Base-by-base conservation (phyloP, 1,139 yeast species). In the Debaryomycetaceae sp. region DNA sequence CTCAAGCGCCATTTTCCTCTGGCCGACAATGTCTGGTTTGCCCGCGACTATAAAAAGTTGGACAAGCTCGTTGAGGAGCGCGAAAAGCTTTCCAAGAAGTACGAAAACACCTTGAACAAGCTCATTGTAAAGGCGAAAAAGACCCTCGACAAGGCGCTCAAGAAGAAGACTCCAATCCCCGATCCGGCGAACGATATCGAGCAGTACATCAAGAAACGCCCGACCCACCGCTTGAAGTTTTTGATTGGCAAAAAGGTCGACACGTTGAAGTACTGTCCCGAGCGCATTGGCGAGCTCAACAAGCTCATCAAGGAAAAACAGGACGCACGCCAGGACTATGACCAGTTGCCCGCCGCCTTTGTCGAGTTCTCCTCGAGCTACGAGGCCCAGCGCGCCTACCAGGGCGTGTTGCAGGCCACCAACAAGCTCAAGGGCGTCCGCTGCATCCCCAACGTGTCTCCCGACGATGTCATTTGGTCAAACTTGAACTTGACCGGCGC, bases 351-450 rank as follows among this genome's bases (percentile, higher is more conserved):
- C 32, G 80, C 95, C 23, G 94, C 81, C 13, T 86, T 90, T 49
- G 67, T 87, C 30, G 90, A 82, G 49, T 90, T 90, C 53, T 75
- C 81, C 32, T 72, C 86, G 34, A 96, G 86, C 54, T 76, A 79
- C 46, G 83, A 83, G 44, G 83, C 92, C 24, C 95, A 87, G 55
- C 64, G 77, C 40, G 97, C 96, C n/a, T 75, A 66, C 49, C 97
- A 87, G 56, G 73, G 82, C 16, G 59, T 74, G 32, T 73, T 85
- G 10, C 77, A 72, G 53, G n/a, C n/a, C 18, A 79, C 79, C 46
- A 55, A 58, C 13, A 82, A 86, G 4, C 59, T 80, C 30, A 73
- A 70, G 39, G 62, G 75, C 58, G 54, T 68, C 15, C 83, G 82
- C 22, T 66, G 81, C 26, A 62, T 61, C 39, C 68, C 72, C 33